Evolutionary conservation across 2,329 filamentous ascomycete genomes (phyloP), one percentile per base, ranked within the genome.

Genomic region (Cladophialophora bantiana): DNA sequence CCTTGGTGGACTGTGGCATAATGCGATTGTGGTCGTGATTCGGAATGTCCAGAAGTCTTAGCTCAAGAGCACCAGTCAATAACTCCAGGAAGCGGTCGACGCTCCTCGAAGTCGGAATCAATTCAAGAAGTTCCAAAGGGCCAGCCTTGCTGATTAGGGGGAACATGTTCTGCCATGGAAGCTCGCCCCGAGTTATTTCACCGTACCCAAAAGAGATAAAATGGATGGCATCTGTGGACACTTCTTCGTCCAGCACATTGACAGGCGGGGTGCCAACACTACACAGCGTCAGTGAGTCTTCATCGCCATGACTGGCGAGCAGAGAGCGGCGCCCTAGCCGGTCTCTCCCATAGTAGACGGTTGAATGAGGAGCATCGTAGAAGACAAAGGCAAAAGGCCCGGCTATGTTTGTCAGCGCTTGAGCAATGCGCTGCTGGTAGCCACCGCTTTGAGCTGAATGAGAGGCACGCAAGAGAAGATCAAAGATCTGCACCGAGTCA

Each of bases 301-400:
- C 70, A 59, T 73, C 42, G 35, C 80, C 77, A n/a, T 77, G 74
- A 62, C 85, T 85, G 18, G 85, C 72, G 20, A 70, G 56, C 40
- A 99, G 81, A 13, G 95, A 98, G 57, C 95, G 87, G 65, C 95
- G 86, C 7, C 95, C 95, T 2, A 99, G 84, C 65, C 91, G 90
- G 77, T 99, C 95, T 70, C 95, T 87, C 6, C 91, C 93, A 77
- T 91, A 97, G 78, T 90, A 96, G 13, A 98, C 71, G 50, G 84
- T 85, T 9, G 81, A 82, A 61, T 85, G 81, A 9, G 77, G 74
- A 15, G 83, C 84, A 80, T 97, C 90, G 74, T 90, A 90, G 77
- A 90, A 97, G 5, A 94, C 86, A 78, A 98, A 95, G 1, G 94
- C 92, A 80, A 95, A 98, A 0, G 95, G 94, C 0, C 95, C 95